phyloP scores from a whole-genome alignment of 495 filamentous ascomycete species.

The Hyaloscypha bicolor region DNA sequence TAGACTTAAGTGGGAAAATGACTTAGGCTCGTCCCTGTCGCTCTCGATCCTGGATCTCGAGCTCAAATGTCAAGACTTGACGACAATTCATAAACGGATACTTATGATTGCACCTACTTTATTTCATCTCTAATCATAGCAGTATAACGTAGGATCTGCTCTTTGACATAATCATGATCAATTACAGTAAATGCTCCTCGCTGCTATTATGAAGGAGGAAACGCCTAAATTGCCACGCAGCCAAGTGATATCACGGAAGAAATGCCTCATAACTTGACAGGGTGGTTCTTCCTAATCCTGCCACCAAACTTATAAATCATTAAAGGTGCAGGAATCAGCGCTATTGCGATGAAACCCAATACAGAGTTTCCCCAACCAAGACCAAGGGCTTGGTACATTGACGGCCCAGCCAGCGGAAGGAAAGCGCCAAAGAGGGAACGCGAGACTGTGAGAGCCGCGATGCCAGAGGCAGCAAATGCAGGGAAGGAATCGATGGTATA shows the following conservation, averaged over 20 bases:
- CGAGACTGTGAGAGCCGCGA: slow-evolving; percentile 57
- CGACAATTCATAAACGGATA: no score
- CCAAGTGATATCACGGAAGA: background rate
- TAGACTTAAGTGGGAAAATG: no score
- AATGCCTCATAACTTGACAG: slow-evolving; percentile 35
- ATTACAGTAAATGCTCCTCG: no score
- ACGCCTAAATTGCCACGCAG: no score
- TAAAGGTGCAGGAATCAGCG: slow-evolving; percentile 52
- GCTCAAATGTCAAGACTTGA: no score
- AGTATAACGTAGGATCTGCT: no score
- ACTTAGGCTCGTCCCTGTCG: no score
- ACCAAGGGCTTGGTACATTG: slow-evolving; percentile 56
- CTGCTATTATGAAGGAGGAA: no score
- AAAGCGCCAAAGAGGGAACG: slow-evolving; percentile 58
- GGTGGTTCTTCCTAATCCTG: slow-evolving; percentile 46
- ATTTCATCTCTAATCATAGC: no score
- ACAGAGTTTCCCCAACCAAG: slow-evolving; percentile 62
- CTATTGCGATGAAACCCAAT: slow-evolving; percentile 55
- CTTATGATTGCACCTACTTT: no score
- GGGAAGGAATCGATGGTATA: slow-evolving; percentile 63
- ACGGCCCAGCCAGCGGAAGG: slow-evolving; percentile 54
- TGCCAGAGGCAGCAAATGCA: slow-evolving; percentile 59
- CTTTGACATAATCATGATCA: no score
- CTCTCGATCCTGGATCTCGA: no score
- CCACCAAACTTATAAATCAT: slow-evolving; percentile 56